Evolutionary conservation across 2,329 filamentous ascomycete genomes (phyloP).

Genomic region (Exophiala sideris): DNA sequence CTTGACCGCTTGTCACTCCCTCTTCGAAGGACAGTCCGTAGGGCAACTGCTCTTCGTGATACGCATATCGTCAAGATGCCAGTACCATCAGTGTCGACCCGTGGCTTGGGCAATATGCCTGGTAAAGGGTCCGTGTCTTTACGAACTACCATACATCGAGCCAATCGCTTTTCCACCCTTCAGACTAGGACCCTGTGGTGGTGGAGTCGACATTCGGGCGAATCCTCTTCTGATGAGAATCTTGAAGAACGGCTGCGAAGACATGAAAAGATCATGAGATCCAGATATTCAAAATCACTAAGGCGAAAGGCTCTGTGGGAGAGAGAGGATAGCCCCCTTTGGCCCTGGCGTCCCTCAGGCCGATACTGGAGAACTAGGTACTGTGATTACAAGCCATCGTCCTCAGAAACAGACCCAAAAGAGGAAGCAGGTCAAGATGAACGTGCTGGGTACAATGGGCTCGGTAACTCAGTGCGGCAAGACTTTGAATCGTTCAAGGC

Average conservation of each 20-base stretch:
- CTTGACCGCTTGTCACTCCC: not conserved
- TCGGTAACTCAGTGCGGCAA: slow-evolving; percentile 9
- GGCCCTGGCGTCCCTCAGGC: slow-evolving; percentile 8
- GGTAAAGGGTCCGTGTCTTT: slow-evolving; percentile 2
- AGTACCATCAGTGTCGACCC: not conserved
- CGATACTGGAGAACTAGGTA: slow-evolving; percentile 7
- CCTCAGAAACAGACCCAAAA: slow-evolving; percentile 13
- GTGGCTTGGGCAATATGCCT: not conserved
- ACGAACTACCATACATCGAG: slow-evolving; percentile 8
- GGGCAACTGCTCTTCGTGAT: no score
- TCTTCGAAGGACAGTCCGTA: not conserved
- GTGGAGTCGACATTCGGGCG: slow-evolving; percentile 22
- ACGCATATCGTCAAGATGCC: not conserved
- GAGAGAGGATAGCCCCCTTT: slow-evolving; percentile 16
- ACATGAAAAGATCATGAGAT: slow-evolving; percentile 25
- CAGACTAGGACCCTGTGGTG: slow-evolving; percentile 27
- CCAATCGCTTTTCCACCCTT: not conserved
- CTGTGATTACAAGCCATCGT: slow-evolving; percentile 14
- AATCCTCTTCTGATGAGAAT: slow-evolving; percentile 17
- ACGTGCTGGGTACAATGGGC: not conserved
- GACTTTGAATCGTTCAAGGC: slow-evolving; percentile 39
- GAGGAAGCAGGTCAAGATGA: slow-evolving; percentile 2
- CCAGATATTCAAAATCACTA: slow-evolving; percentile 26
- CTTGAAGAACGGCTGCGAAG: slow-evolving; percentile 23
- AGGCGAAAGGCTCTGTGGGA: slow-evolving; percentile 26